A percentile compares a stretch with the other conserved stretches of the same genome.
Conservation (phyloP, 345 rosid genomes). For the Kernera saxatilis region DNA sequence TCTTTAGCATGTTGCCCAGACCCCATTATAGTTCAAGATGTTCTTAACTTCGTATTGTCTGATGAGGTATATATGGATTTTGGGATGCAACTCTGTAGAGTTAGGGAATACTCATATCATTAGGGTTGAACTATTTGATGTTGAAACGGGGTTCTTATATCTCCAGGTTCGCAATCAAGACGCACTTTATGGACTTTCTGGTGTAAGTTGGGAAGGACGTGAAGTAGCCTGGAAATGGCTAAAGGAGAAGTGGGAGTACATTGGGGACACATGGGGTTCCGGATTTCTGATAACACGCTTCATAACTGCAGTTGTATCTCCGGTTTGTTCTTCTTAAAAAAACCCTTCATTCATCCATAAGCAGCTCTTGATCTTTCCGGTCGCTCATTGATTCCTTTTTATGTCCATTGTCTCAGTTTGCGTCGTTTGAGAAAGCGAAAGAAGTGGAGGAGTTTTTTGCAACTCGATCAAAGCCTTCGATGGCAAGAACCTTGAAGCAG, state of each 20-base stretch:
- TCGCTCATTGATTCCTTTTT: not conserved
- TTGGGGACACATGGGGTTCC: conserved; percentile 58
- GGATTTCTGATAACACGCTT: conserved; percentile 73
- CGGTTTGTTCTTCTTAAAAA: conserved; percentile 39
- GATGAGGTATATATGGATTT: conserved; percentile 54
- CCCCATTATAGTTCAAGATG: conserved; percentile 53
- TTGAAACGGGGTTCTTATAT: not conserved
- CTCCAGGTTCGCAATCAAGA: conserved; percentile 86
- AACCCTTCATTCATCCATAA: not conserved
- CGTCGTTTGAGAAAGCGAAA: conserved; percentile 68
- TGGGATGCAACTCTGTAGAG: not conserved
- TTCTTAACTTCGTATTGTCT: conserved; percentile 65
- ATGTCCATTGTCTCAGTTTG: conserved; percentile 47
- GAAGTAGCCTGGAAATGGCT: conserved; percentile 96
- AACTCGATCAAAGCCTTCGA: conserved; percentile 47
- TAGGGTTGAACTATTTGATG: not conserved
- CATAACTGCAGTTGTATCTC: conserved; percentile 64
- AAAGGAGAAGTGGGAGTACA: conserved; percentile 77
- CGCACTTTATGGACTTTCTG: conserved; percentile 66
- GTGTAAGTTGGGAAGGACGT: conserved; percentile 70
- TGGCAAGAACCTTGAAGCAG: conserved; percentile 90
- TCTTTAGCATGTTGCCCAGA: conserved; percentile 69
- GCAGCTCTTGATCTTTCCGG: not conserved
- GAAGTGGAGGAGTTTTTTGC: conserved; percentile 87
- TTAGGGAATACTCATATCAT: not conserved